Conservation (phyloP, 345 rosid species). For the Citrus cavaleriei region DNA sequence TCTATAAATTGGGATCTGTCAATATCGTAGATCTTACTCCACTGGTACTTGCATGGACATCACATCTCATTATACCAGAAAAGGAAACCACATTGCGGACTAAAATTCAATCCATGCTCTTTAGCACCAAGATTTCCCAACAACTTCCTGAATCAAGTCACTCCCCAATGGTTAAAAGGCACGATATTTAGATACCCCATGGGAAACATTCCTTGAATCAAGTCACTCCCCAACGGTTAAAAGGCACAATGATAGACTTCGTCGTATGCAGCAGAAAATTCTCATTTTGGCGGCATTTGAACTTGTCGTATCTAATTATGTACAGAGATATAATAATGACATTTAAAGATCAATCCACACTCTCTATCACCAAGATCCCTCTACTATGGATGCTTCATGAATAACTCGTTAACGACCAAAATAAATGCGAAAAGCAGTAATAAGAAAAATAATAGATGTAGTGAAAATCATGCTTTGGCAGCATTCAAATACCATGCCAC, state of each 20-base stretch:
- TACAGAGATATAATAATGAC: not conserved
- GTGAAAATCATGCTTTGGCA: not conserved
- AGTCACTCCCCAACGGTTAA: not conserved
- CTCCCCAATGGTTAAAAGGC: no score
- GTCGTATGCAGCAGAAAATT: not conserved
- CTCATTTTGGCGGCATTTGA: not conserved
- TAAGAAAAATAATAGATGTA: not conserved
- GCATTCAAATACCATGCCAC: not conserved
- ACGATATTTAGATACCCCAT: no score
- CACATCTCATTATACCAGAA: not conserved
- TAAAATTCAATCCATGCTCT: not conserved
- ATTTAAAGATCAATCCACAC: not conserved
- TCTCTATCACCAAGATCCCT: constrained; percentile 1
- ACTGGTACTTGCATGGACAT: not conserved
- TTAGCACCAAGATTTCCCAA: not conserved
- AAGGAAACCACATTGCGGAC: not conserved
- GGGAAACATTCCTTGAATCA: not conserved
- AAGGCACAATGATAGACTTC: not conserved
- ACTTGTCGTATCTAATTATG: not conserved
- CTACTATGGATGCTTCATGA: not conserved
- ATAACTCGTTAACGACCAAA: not conserved
- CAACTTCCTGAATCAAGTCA: not conserved
- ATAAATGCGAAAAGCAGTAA: not conserved
- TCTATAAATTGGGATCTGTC: not conserved
- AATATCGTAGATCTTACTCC: not conserved